Evolutionary conservation across 1,284 basidiomycete genomes (phyloP).

Genomic region (Trichosporon sp.): DNA sequence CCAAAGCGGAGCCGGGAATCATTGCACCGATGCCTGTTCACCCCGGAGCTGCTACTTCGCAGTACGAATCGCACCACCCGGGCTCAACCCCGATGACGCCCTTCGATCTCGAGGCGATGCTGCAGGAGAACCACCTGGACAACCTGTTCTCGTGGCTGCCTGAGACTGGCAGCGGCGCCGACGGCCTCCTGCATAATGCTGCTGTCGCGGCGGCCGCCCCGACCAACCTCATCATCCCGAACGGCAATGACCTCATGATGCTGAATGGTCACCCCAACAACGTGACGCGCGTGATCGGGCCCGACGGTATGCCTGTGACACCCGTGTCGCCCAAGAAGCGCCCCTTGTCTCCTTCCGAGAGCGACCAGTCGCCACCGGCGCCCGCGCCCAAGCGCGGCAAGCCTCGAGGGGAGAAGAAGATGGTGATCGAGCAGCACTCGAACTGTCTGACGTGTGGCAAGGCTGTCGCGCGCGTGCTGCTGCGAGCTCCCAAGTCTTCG

Average conservation of each 20-base stretch:
- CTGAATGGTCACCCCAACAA: neutral
- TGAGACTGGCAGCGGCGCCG: slow-evolving; percentile 19
- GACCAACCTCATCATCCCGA: slow-evolving; percentile 11
- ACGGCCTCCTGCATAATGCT: slow-evolving; percentile 8
- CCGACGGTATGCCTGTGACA: slow-evolving; percentile 6
- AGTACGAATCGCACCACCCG: neutral
- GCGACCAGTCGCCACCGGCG: slow-evolving; percentile 18
- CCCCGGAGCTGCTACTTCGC: neutral
- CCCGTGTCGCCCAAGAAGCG: slow-evolving; percentile 18
- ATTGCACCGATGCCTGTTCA: neutral
- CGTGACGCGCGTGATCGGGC: neutral
- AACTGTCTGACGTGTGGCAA: slow-evolving; percentile 30
- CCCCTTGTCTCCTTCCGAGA: slow-evolving; percentile 22
- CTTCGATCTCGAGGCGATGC: slow-evolving; percentile 44
- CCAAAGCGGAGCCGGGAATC: neutral
- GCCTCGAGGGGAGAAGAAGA: slow-evolving; percentile 37
- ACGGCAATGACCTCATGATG: slow-evolving; percentile 13
- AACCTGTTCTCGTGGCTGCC: slow-evolving; percentile 43
- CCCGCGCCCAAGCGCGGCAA: slow-evolving; percentile 30
- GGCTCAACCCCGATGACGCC: slow-evolving; percentile 28
- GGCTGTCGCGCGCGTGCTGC: slow-evolving; percentile 33
- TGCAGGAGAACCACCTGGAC: slow-evolving; percentile 32
- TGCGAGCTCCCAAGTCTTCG: slow-evolving; percentile 38
- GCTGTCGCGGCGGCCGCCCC: neutral
- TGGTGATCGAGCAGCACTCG: slow-evolving; percentile 34